A percentile compares a stretch with the other conserved stretches of the same genome.
These are phyloP conservation scores for Priceomyces castillae DNA, from an alignment of 805 yeast species.

Conservation along the genomic window DNA sequence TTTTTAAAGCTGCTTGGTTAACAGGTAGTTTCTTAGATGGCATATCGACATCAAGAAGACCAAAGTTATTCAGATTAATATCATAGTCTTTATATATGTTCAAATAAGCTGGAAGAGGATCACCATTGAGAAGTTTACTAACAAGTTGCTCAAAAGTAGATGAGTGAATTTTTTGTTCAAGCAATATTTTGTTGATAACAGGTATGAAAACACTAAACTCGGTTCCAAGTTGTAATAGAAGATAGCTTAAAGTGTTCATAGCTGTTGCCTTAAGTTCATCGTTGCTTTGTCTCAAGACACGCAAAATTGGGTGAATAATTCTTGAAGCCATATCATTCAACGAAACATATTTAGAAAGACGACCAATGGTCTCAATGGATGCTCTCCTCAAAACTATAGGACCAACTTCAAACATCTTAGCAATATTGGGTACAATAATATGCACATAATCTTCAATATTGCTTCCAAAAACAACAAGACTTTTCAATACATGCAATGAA, in stretches of 20 bases:
- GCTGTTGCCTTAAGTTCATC: conserved; percentile 65
- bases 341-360: conserved; percentile 67
- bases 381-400: conserved; percentile 62
- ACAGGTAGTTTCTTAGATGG: conserved; percentile 73
- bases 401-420: conserved; percentile 71
- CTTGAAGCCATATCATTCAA: conserved; percentile 87
- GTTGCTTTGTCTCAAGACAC: conserved; percentile 53
- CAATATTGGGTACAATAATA: conserved; percentile 81
- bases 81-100: conserved; percentile 64
- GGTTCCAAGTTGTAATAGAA: conserved; percentile 76
- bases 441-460: conserved; percentile 88
- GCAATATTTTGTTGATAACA: conserved; percentile 63
- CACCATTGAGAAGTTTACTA: conserved; percentile 72
- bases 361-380: conserved; percentile 82
- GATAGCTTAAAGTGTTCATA: conserved; percentile 75
- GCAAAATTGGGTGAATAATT: conserved; percentile 78
- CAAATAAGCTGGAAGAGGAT: conserved; percentile 77
- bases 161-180: conserved; percentile 63
- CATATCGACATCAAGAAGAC: conserved; percentile 61
- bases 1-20: conserved; percentile 60
- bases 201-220: conserved; percentile 88
- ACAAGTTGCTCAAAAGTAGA: conserved; percentile 79
- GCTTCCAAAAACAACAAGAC: conserved; percentile 82
- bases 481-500: conserved; percentile 70
- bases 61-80: conserved; percentile 36